Conservation (phyloP, 2,329 filamentous ascomycete species). For the Ophiostoma ulmi region DNA sequence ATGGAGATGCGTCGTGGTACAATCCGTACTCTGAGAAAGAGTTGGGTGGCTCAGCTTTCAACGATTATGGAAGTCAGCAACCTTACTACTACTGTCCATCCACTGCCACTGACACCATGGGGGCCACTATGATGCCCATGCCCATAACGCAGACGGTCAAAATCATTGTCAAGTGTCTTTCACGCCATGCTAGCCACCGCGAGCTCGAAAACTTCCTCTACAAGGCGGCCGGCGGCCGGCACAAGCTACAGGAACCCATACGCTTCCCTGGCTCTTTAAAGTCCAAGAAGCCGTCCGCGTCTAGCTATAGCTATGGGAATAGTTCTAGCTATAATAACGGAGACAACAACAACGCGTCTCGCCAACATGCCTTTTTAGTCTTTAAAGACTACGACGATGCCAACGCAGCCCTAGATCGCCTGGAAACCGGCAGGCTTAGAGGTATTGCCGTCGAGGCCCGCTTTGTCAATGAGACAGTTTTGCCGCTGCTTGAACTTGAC, state of each 20-base stretch:
- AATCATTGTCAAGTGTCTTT: conserved; percentile 25
- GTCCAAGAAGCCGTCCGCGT: not conserved
- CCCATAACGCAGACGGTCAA: conserved; percentile 15
- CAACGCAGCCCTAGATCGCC: conserved; percentile 3
- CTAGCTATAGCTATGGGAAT: not conserved
- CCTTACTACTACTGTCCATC: conserved; percentile 13
- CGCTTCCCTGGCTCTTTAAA: conserved; percentile 18
- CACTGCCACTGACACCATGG: not conserved
- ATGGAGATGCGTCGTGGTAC: not conserved
- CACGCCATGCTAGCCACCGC: conserved; percentile 19
- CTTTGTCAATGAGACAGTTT: conserved; percentile 19
- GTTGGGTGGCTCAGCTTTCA: not conserved
- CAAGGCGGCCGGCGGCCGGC: conserved; percentile 16
- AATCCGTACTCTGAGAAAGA: not conserved
- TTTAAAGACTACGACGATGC: conserved; percentile 22
- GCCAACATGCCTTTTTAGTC: conserved; percentile 22
- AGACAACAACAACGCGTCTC: not conserved
- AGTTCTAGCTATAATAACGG: not conserved
- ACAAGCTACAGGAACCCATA: conserved; percentile 22
- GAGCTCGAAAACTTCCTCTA: conserved; percentile 20
- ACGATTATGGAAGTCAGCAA: not conserved
- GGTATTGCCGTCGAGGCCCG: conserved; percentile 21
- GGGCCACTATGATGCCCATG: not conserved
- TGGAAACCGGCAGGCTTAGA: conserved; percentile 14
- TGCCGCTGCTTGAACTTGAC: not conserved